Evolutionary conservation across 805 yeast genomes (phyloP), one percentile per base, ranked within the genome.

Genomic region (Clavispora carvajalis): DNA sequence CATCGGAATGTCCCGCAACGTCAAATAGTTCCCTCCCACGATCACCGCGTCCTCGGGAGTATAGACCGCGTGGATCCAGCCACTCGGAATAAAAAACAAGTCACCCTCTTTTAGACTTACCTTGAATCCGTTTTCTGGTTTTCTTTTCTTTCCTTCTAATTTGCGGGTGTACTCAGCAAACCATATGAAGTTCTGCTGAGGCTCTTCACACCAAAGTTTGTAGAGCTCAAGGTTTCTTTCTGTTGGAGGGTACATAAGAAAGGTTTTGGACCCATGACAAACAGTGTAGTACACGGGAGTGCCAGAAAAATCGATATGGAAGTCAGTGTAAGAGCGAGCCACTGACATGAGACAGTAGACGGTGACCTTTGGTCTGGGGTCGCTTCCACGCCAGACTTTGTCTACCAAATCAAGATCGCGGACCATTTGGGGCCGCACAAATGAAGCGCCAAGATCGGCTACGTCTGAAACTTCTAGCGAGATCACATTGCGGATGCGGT

Each of bases 251-350:
- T 73, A 79, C 73, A 89, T 76, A 35, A 88, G 59, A 54, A 89
- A 89, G 23, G 79, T 73, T 53, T 89, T 89, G 3, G 64, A 51
- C 1, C 97, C 97, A n/a, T 72, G 64, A 12, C 89, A 62, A 3
- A 89, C 79, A 2, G 91, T 86, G 60, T 89, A 89, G 57, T 86
- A 89, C 5, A 89, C 97, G 1, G 93, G 84, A 0, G 96, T 85
- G 0, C 96, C 97, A 2, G 95, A 93, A 59, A 89, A 89, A 59
- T 89, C 97, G 33, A 89, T 69, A 59, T 89, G 97, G 62, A 88
- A 89, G 57, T 89, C 97, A 0, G 96, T 89, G 57, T 76, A 89
- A 2, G 93, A 79, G 44, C 82, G 77, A 19, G 71, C 66, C 2
- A 86, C 95, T 0, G 95, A 84, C 95, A 89, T 89, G 30, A 89